phyloP scores from a whole-genome alignment of 345 rosid species.

The Acer negundo region DNA sequence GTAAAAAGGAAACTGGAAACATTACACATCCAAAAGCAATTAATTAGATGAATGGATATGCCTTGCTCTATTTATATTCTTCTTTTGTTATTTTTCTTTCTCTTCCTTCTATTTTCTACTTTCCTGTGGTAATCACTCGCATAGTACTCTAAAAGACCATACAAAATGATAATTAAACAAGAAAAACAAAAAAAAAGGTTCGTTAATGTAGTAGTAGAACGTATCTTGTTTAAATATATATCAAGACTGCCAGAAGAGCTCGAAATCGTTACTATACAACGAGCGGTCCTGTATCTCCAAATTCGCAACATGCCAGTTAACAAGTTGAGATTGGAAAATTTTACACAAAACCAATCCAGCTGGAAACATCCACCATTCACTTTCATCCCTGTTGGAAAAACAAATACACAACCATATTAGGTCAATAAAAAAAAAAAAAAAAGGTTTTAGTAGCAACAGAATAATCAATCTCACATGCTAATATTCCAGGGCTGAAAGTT shows the following conservation, averaged over 20 bases:
- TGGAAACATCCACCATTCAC: constrained; percentile 99
- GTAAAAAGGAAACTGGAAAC: background rate
- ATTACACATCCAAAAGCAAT: constrained; percentile 17
- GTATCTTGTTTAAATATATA: constrained; percentile 3
- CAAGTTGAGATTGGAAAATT: constrained; percentile 84
- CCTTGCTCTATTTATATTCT: constrained; percentile 21
- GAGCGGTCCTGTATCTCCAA: constrained; percentile 99
- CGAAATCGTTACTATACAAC: constrained; percentile 83
- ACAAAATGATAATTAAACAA: constrained; percentile 14
- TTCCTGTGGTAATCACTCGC: constrained; percentile 28
- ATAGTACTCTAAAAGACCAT: constrained; percentile 33
- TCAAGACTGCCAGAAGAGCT: constrained; percentile 95
- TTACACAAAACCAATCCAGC: constrained; percentile 88
- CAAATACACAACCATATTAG: constrained; percentile 12
- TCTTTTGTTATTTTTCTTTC: constrained; percentile 11
- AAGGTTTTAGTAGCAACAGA: background rate
- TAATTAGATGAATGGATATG: constrained; percentile 37
- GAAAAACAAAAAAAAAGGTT: constrained; percentile 19
- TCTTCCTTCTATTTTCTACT: constrained; percentile 27
- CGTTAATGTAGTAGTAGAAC: constrained; percentile 15
- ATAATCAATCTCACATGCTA: constrained; percentile 84
- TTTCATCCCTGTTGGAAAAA: constrained; percentile 79
- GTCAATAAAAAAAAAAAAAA: too few relatives aligned
- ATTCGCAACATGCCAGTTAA: constrained; percentile 94
- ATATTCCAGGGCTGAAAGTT: constrained; percentile 91